Conservation (phyloP, 2,329 filamentous ascomycete species). For the Grosmannia clavigera region DNA sequence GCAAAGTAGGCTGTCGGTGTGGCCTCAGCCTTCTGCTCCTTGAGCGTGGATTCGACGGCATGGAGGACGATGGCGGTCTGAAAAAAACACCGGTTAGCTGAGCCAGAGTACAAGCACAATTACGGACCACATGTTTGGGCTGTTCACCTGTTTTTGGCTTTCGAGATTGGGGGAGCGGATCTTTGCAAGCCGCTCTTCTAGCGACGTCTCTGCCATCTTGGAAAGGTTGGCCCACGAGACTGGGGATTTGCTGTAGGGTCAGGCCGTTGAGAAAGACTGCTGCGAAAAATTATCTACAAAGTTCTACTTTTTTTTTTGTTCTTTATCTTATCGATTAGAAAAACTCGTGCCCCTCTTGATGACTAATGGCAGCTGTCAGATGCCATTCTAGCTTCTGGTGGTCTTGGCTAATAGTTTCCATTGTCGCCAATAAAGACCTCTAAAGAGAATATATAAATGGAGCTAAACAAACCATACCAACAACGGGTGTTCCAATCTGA, state of each 20-base stretch:
- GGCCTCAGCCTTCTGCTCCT: slow-evolving; percentile 71
- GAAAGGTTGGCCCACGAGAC: neutral
- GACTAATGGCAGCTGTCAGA: neutral
- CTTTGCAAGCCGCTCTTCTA: slow-evolving; percentile 90
- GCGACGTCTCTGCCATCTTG: slow-evolving; percentile 35
- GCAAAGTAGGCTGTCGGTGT: slow-evolving; percentile 91
- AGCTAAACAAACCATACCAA: neutral
- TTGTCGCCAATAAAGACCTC: too few relatives aligned
- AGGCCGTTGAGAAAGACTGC: neutral
- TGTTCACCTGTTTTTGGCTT: slow-evolving; percentile 71
- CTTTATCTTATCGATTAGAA: slow-evolving; percentile 9
- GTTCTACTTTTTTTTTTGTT: slow-evolving; percentile 6
- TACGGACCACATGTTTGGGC: neutral
- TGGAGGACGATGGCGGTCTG: slow-evolving; percentile 77
- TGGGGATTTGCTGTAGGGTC: neutral
- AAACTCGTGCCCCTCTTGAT: slow-evolving; percentile 2
- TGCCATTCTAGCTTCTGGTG: too few relatives aligned
- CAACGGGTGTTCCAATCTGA: neutral
- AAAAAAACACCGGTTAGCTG: neutral
- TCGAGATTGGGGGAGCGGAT: slow-evolving; percentile 93
- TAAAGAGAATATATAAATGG: neutral
- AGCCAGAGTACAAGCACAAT: neutral
- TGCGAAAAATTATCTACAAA: neutral
- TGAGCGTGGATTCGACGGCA: slow-evolving; percentile 85
- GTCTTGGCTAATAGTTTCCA: too few relatives aligned